These are phyloP conservation scores for Aspergillus baeticus DNA, from an alignment of 495 filamentous ascomycete genomes.

Conservation along the genomic window DNA sequence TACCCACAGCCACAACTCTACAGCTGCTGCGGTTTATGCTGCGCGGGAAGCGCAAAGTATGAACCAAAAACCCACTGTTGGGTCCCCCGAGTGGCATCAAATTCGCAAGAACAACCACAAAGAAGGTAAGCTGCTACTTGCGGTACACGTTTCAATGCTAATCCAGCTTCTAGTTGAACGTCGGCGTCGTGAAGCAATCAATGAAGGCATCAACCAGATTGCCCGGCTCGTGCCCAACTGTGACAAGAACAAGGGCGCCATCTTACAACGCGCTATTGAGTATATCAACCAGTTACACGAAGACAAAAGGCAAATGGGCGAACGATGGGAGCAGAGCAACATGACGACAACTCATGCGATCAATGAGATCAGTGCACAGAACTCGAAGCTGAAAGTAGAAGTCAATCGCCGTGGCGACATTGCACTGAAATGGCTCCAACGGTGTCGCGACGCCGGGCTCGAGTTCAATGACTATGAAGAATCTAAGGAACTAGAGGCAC, in stretches of 20 bases:
- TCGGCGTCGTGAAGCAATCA: slow-evolving; percentile 96
- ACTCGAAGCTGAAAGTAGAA: slow-evolving; percentile 87
- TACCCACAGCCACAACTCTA: slow-evolving; percentile 44
- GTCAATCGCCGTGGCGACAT: slow-evolving; percentile 53
- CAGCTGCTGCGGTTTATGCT: slow-evolving; percentile 48
- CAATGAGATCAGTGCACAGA: slow-evolving; percentile 79
- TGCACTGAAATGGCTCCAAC: slow-evolving; percentile 74
- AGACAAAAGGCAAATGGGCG: slow-evolving; percentile 87
- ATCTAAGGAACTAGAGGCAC: slow-evolving; percentile 38
- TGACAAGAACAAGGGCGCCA: slow-evolving; percentile 98
- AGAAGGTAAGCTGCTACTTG: slow-evolving; percentile 67
- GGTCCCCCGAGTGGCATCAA: slow-evolving; percentile 97
- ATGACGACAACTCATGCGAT: slow-evolving; percentile 94
- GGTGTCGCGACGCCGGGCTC: slow-evolving; percentile 73
- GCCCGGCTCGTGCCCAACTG: slow-evolving; percentile 97
- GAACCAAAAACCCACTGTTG: slow-evolving; percentile 79
- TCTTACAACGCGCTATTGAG: slow-evolving; percentile 87
- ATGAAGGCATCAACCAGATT: slow-evolving; percentile 98
- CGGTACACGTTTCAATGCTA: slow-evolving; percentile 5
- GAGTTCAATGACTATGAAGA: slow-evolving; percentile 51
- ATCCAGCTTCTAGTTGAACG: slow-evolving; percentile 72
- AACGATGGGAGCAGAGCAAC: slow-evolving; percentile 97
- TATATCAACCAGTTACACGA: slow-evolving; percentile 95
- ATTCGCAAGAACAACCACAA: slow-evolving; percentile 98
- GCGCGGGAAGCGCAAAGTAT: slow-evolving; percentile 45